These are phyloP conservation scores for Debaryomyces robertsiae DNA, from an alignment of 1,139 yeast genomes.

Conservation along the genomic window DNA sequence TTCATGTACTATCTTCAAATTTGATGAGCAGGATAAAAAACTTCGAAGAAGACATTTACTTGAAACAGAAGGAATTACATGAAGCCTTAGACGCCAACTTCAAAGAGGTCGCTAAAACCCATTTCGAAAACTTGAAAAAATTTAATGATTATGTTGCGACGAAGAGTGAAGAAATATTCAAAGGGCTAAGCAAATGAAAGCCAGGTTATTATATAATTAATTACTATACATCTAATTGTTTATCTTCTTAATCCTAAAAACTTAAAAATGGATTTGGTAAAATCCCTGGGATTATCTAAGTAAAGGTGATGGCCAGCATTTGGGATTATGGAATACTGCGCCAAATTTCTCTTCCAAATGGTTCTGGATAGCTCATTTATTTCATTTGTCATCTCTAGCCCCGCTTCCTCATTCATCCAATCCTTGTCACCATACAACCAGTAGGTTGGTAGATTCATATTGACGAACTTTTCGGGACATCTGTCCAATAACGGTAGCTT, in stretches of 20 bases:
- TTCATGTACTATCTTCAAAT: slow-evolving; percentile 14
- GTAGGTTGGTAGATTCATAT: slow-evolving; percentile 44
- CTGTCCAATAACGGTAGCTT: slow-evolving; percentile 48
- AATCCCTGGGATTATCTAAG: slow-evolving; percentile 61
- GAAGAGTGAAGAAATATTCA: slow-evolving; percentile 15
- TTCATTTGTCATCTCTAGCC: slow-evolving; percentile 41
- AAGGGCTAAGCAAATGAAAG: slow-evolving; percentile 1
- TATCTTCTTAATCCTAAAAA: slow-evolving; percentile 32
- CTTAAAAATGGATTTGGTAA: slow-evolving; percentile 39
- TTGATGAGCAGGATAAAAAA: slow-evolving; percentile 18
- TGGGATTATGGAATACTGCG: slow-evolving; percentile 46
- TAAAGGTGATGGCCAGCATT: slow-evolving; percentile 80
- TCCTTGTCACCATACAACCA: slow-evolving; percentile 47
- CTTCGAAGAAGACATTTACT: slow-evolving; percentile 16
- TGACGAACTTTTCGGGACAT: slow-evolving; percentile 39
- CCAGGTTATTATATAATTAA: neutral
- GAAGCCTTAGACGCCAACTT: slow-evolving; percentile 15
- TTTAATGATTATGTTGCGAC: slow-evolving; percentile 13
- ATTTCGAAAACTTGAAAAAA: slow-evolving; percentile 13
- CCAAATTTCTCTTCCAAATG: slow-evolving; percentile 21
- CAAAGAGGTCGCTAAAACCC: slow-evolving; percentile 13
- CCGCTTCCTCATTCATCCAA: slow-evolving; percentile 53
- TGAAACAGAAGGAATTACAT: slow-evolving; percentile 15
- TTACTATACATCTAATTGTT: slow-evolving; percentile 2
- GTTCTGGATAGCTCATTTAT: slow-evolving; percentile 35